Conservation (phyloP, 768 basidiomycete species). For the Kwoniella bestiolae region DNA sequence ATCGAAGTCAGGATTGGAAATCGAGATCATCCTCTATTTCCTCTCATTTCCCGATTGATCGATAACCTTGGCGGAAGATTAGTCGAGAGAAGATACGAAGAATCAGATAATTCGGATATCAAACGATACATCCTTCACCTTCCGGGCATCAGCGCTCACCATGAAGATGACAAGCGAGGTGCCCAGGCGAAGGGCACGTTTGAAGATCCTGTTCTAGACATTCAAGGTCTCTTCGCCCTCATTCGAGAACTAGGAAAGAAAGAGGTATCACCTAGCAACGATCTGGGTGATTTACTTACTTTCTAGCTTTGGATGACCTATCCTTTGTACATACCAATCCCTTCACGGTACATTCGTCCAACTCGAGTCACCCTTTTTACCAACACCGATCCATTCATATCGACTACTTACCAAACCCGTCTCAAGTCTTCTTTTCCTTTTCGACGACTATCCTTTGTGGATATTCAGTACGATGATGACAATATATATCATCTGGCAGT, state of each 20-base stretch:
- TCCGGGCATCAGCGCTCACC: too few species aligned
- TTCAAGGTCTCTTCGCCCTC: background rate
- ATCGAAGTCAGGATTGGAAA: background rate
- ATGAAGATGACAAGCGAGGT: too few species aligned
- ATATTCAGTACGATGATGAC: background rate
- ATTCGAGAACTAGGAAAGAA: background rate
- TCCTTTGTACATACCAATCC: background rate
- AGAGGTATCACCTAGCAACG: background rate
- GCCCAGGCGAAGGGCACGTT: too few species aligned
- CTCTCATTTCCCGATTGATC: background rate
- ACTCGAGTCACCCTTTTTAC: background rate
- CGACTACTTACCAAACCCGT: background rate
- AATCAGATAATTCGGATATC: too few species aligned
- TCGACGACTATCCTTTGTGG: background rate
- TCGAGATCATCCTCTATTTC: background rate
- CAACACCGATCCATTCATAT: background rate
- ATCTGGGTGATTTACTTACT: background rate
- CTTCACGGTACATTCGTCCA: background rate
- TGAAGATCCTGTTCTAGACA: background rate
- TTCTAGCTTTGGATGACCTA: too few species aligned
- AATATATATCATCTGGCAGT: background rate
- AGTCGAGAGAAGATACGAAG: too few species aligned
- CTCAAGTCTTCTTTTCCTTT: constrained; percentile 4
- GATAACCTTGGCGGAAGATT: background rate
- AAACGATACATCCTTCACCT: too few species aligned